Percentiles rank a stretch among this genome's conserved stretches.
phyloP scores from a whole-genome alignment of 2,329 filamentous ascomycete species.

The Penicillium sp. region DNA sequence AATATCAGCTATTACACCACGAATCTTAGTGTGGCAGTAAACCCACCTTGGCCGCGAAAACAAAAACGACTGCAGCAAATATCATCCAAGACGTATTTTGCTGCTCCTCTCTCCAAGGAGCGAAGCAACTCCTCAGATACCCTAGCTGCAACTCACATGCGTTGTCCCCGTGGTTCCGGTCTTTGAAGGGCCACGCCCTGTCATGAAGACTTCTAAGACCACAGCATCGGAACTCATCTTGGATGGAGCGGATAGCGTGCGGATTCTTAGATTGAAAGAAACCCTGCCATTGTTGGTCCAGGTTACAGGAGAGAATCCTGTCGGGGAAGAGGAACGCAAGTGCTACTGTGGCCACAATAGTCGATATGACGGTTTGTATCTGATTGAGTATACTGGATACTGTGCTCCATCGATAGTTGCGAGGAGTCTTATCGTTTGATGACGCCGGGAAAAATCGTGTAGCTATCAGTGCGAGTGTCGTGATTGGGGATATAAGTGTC shows the following conservation, averaged over 20 bases:
- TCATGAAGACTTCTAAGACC: conserved; percentile 38
- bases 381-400: conserved; percentile 14
- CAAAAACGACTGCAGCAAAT: conserved; percentile 25
- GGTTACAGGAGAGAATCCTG: conserved; percentile 26
- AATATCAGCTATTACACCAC: no score
- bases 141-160: conserved; percentile 34
- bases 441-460: conserved; percentile 6
- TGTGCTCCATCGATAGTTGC: conserved; percentile 1
- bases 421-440: conserved; percentile 1
- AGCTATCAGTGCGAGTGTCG: conserved; percentile 9
- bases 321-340: conserved; percentile 30
- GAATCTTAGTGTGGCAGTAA: no score
- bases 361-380: conserved; percentile 26
- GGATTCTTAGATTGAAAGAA: conserved; percentile 33
- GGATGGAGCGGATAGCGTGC: conserved; percentile 33
- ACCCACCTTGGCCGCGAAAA: conserved; percentile 24
- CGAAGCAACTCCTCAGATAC: conserved; percentile 31
- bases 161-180: conserved; percentile 26
- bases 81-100: conserved; percentile 29
- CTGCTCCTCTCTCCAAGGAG: conserved; percentile 31
- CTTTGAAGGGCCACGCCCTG: conserved; percentile 41
- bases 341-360: conserved; percentile 30
- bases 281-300: conserved; percentile 32
- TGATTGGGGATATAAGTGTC: conserved; percentile 22
- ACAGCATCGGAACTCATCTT: conserved; percentile 35